These are phyloP conservation scores for Suhomyces pyralidae DNA, from an alignment of 805 yeast genomes.

Conservation along the genomic window DNA sequence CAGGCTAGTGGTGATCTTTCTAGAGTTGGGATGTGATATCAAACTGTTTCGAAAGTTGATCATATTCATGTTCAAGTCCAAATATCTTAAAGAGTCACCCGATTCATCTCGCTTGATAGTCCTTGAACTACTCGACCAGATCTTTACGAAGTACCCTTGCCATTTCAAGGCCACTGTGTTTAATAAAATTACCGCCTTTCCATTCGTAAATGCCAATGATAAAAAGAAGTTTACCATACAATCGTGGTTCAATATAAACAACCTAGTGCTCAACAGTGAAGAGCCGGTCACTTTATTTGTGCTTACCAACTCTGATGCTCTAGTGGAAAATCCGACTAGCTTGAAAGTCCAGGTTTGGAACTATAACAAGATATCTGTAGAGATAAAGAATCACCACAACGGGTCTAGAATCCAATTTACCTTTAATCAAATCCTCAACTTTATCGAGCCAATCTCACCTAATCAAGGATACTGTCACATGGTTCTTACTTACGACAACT, in stretches of 20 bases:
- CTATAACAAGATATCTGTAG: slow-evolving; percentile 30
- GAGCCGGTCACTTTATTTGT: slow-evolving; percentile 20
- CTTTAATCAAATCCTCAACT: slow-evolving; percentile 29
- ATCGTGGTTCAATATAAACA: slow-evolving; percentile 37
- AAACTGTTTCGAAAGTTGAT: slow-evolving; percentile 18
- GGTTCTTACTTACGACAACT: slow-evolving; percentile 35
- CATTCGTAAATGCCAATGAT: slow-evolving; percentile 14
- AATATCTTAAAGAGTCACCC: background rate
- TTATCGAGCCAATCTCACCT: slow-evolving; percentile 7
- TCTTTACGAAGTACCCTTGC: slow-evolving; percentile 19
- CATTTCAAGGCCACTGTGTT: slow-evolving; percentile 31
- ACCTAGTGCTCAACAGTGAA: slow-evolving; percentile 5
- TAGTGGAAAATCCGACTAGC: slow-evolving; percentile 15
- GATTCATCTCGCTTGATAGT: slow-evolving; percentile 12
- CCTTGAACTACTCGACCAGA: slow-evolving; percentile 21
- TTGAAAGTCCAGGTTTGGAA: slow-evolving; percentile 29
- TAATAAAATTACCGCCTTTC: slow-evolving; percentile 19
- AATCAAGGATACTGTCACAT: slow-evolving; percentile 28
- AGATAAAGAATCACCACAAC: slow-evolving; percentile 21
- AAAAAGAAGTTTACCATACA: slow-evolving; percentile 33
- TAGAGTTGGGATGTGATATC: slow-evolving; percentile 35
- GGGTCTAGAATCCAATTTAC: slow-evolving; percentile 28
- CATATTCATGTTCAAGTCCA: slow-evolving; percentile 9
- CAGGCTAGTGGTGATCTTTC: slow-evolving; percentile 22
- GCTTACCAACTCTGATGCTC: slow-evolving; percentile 24